Evolutionary conservation across 306 rosid species (phyloP), one percentile per base, ranked within the genome.

Genomic region (Cyclanthera cordifolia): DNA sequence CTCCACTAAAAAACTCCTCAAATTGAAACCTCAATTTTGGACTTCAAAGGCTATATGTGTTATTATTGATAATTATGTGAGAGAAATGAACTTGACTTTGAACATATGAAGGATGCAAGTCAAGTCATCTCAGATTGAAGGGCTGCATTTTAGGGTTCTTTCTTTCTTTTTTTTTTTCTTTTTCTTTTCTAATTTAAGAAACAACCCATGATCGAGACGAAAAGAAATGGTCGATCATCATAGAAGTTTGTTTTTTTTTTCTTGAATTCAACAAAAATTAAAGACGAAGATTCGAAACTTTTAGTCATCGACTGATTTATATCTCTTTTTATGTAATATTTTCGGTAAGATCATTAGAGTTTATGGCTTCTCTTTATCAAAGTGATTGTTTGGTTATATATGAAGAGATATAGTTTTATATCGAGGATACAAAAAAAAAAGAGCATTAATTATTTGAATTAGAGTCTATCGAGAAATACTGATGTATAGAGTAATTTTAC

Each of bases 11-110:
- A 51, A 39, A 57, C 41, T 57, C 39, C 64, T 57, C 20, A 57
- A 28, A 58, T 19, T 19, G 66, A 45, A 27, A 60, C 67, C 67
- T 61, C 50, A 39, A 61, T 61, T 61, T 61, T 61, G 46, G 69
- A 61, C 51, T 61, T 61, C 17, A 17, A 39, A 61, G 25, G 30
- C 8, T 53, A 8, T 53, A 8, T 32, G 8, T 34, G 47, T 17
- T 48, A 59, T 59, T 30, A 59, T 59, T 30, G 28, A 19, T 60
- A 37, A 19, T 61, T 39, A 19, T 37, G 45, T 37, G 48, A 28
- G 46, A 17, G 69, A 20, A 41, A 20, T 12, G n/a, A 34, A 2
- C 9, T 64, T 41, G 70, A 64, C 70, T 64, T 64, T 30, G 52
- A 64, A 34, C 7, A 5, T 5, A 64, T 43, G 70, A 64, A 64